Evolutionary conservation across 2,329 filamentous ascomycete genomes (phyloP).

Genomic region (Colletotrichum sp.): DNA sequence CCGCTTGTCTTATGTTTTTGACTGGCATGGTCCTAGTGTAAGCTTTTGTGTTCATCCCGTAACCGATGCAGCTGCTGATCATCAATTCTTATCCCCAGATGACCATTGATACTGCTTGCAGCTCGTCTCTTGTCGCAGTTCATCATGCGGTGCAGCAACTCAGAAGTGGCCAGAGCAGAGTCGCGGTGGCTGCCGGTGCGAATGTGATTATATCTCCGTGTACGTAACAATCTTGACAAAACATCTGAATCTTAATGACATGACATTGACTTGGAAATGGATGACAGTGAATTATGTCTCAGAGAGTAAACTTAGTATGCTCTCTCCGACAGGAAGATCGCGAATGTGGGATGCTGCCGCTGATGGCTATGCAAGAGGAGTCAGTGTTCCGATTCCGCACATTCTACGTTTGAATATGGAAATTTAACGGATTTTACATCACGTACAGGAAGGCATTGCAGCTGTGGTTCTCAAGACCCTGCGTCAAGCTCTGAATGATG

Average conservation of each 20-base stretch:
- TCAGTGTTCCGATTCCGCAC: conserved; percentile 42
- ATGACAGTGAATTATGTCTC: neutral
- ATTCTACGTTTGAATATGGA: neutral
- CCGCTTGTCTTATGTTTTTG: conserved; percentile 43
- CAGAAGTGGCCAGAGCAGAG: conserved; percentile 30
- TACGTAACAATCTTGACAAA: neutral
- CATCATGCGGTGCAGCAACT: conserved; percentile 44
- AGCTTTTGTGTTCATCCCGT: neutral
- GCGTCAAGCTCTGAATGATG: conserved; percentile 41
- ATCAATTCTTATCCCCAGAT: conserved; percentile 37
- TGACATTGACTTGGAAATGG: neutral
- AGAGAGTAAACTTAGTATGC: conserved; percentile 27
- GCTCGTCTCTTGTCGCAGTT: conserved; percentile 44
- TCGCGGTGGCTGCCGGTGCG: conserved; percentile 31
- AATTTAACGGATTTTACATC: conserved; percentile 36
- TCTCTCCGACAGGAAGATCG: conserved; percentile 39
- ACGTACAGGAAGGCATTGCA: conserved; percentile 59
- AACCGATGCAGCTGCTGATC: conserved; percentile 36
- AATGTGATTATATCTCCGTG: conserved; percentile 23
- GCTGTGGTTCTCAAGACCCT: conserved; percentile 52
- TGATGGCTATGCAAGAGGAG: conserved; percentile 58
- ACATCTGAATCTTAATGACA: neutral
- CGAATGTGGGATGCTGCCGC: conserved; percentile 48
- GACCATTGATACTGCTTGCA: conserved; percentile 51
- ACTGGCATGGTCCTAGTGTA: conserved; percentile 41